phyloP scores from a whole-genome alignment of 2,329 filamentous ascomycete species.

The Cladophialophora carrionii region DNA sequence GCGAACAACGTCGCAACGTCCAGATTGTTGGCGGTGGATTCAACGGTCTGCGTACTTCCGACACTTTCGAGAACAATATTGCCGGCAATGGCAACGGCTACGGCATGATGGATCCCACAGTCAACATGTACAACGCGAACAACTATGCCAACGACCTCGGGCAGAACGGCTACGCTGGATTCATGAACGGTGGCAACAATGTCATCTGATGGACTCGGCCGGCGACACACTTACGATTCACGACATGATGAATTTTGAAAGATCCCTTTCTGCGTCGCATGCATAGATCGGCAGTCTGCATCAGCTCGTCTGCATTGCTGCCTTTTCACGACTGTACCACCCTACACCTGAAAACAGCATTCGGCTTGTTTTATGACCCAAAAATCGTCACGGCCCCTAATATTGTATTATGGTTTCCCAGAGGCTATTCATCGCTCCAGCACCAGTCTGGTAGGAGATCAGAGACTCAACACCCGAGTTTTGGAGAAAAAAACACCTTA shows the following conservation, averaged over 20 bases:
- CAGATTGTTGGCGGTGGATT: conserved; percentile 40
- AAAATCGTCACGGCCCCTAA: conserved; percentile 25
- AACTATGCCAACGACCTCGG: conserved; percentile 27
- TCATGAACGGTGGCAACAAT: conserved; percentile 31
- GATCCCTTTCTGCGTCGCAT: conserved; percentile 28
- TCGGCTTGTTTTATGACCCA: conserved; percentile 28
- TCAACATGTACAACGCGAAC: conserved; percentile 33
- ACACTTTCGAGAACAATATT: conserved; percentile 28
- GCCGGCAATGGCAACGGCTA: conserved; percentile 25
- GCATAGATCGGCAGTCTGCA: conserved; percentile 16
- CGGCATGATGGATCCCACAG: conserved; percentile 27
- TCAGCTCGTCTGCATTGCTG: conserved; percentile 17
- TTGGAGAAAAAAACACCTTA: conserved; percentile 19
- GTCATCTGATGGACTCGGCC: conserved; percentile 27
- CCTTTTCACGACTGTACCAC: conserved; percentile 32
- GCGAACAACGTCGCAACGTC: conserved; percentile 37
- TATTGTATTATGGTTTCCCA: conserved; percentile 33
- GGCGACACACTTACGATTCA: conserved; percentile 31
- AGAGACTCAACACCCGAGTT: conserved; percentile 19
- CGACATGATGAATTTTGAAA: conserved; percentile 33
- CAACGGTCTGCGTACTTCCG: conserved; percentile 29
- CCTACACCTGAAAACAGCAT: conserved; percentile 23
- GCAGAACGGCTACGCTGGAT: conserved; percentile 31
- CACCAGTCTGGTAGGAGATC: conserved; percentile 35
- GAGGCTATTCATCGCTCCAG: conserved; percentile 28